Percentiles rank a stretch among this genome's conserved stretches.
phyloP scores from a whole-genome alignment of 2,329 filamentous ascomycete species.

The Diaporthe citriasiana region DNA sequence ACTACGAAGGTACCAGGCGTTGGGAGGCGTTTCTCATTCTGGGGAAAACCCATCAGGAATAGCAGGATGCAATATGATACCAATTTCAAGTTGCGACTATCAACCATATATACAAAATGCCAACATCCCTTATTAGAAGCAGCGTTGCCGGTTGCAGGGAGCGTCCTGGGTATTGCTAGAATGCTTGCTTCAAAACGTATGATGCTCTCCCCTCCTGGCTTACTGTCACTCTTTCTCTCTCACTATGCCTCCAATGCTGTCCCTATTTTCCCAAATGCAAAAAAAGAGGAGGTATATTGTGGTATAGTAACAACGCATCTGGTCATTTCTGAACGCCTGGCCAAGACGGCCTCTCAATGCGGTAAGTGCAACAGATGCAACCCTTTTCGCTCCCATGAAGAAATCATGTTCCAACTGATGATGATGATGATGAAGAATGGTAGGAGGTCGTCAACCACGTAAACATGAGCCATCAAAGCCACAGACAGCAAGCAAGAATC shows the following conservation, averaged over 20 bases:
- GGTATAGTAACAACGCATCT: conserved; percentile 38
- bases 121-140: conserved; percentile 6
- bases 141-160: background rate
- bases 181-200: background rate
- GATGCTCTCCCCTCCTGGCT: background rate
- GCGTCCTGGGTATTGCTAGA: conserved; percentile 1
- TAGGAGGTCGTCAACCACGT: background rate
- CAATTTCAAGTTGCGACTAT: conserved; percentile 33
- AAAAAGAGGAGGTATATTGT: conserved; percentile 39
- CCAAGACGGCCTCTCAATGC: conserved; percentile 19
- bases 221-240: background rate
- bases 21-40: conserved; percentile 31
- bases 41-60: background rate
- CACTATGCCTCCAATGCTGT: conserved; percentile 31
- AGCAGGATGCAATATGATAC: conserved; percentile 39
- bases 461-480: background rate
- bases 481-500: conserved; percentile 31
- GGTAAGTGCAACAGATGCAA: conserved; percentile 38
- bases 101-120: conserved; percentile 29
- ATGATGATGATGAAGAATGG: background rate
- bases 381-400: conserved; percentile 35
- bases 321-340: conserved; percentile 36
- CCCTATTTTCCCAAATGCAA: conserved; percentile 35
- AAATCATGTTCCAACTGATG: conserved; percentile 9
- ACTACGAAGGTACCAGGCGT: conserved; percentile 41